Evolutionary conservation across 495 filamentous ascomycete species (phyloP), one percentile per base, ranked within the genome.

Genomic region (Penicillium simplicissimum): DNA sequence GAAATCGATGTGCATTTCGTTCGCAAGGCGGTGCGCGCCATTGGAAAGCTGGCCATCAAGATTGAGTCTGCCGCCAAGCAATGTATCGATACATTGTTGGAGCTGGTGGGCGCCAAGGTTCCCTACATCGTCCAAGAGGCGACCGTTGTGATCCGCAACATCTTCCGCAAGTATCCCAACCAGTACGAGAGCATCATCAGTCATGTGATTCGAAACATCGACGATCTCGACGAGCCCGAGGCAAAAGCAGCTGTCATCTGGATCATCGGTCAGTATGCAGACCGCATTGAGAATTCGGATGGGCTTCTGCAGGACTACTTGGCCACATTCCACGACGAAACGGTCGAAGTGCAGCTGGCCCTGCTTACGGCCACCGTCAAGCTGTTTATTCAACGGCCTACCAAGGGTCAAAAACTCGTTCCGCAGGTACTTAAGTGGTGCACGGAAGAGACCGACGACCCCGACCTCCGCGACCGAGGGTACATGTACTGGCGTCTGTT

Each of bases 401-500:
- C 94, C 21, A 97, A 96, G 71, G 93, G 92, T 58, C 92, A 96
- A 68, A 86, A 94, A 25, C 82, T 99, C 8, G 95, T 99, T 1
- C 95, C 95, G 14, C 93, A 94, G 66, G 94, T 98, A 3, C 85
- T 99, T 35, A 97, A 97, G 76, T 97, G 94, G 94, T 96, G 96
- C 52, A 99, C 95, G 1, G 95, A 97, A 70, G 95, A 99, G 70
- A 99, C 95, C 21, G 95, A 99, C 71, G 96, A 98, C 74, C 96
- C 96, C 0, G 95, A 99, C 70, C 86, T 99, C 34, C 84, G 95
- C 45, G 95, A 99, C 70, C 82, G 95, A 61, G 95, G 95, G 11
- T 98, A 97, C 79, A 97, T 99, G 92, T 99, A 99, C 79, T 99
- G 95, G 95, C 89, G 95, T 8, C 83, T 99, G 21, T 84, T 99